These are phyloP conservation scores for Penicillium sp. DNA, from an alignment of 2,329 filamentous ascomycete species.

Conservation along the genomic window DNA sequence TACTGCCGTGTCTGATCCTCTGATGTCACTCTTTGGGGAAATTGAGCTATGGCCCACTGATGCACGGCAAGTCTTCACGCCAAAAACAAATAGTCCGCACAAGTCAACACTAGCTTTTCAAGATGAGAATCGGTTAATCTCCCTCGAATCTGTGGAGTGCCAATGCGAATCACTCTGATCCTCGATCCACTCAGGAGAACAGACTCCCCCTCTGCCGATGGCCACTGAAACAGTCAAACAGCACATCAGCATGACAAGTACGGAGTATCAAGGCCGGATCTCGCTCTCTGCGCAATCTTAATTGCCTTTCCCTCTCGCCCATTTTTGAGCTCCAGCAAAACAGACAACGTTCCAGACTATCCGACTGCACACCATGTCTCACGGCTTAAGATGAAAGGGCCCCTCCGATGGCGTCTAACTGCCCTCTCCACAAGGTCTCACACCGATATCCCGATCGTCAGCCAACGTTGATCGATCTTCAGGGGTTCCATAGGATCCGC, in stretches of 20 bases:
- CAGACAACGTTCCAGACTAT: background rate
- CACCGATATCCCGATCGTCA: slow-evolving; percentile 6
- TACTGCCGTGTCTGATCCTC: background rate
- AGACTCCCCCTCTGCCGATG: background rate
- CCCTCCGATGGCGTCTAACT: background rate
- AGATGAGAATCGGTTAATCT: background rate
- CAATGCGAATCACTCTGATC: background rate
- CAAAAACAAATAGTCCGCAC: slow-evolving; percentile 18
- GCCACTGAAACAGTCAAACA: background rate
- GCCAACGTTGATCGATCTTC: slow-evolving; percentile 12
- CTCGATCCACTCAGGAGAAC: slow-evolving; percentile 1
- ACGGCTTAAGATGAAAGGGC: background rate
- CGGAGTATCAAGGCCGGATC: background rate
- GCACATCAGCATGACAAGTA: background rate
- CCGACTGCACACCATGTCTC: background rate
- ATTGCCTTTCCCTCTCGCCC: background rate
- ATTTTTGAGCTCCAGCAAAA: background rate
- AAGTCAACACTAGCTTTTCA: slow-evolving; percentile 11
- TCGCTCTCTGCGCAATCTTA: background rate
- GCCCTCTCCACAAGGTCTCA: slow-evolving; percentile 7
- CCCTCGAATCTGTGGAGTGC: background rate
- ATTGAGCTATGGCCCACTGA: slow-evolving; percentile 23
- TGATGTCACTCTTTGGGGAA: slow-evolving; percentile 28
- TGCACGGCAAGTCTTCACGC: slow-evolving; percentile 8
- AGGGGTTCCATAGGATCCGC: slow-evolving; percentile 12